These are phyloP conservation scores for Teratosphaeria gauchensis DNA, from an alignment of 2,329 filamentous ascomycete genomes.

Conservation along the genomic window DNA sequence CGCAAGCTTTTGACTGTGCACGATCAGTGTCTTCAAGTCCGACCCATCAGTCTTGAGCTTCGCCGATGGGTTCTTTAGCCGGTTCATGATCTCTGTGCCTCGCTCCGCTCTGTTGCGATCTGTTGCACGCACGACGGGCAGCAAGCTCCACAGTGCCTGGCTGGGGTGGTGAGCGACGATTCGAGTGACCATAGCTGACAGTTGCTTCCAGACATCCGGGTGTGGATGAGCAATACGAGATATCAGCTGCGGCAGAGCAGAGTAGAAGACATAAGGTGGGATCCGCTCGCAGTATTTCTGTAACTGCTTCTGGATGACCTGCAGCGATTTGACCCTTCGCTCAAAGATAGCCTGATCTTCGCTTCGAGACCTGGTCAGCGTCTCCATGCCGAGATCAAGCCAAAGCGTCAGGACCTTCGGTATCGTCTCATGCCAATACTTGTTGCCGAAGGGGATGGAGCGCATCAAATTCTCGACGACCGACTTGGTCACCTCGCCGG, in stretches of 20 bases:
- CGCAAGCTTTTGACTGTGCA: slow-evolving; percentile 70
- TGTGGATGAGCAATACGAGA: slow-evolving; percentile 91
- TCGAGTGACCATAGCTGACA: slow-evolving; percentile 72
- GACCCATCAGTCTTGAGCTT: slow-evolving; percentile 47
- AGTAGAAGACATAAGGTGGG: slow-evolving; percentile 71
- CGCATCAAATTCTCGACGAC: slow-evolving; percentile 91
- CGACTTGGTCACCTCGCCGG: slow-evolving; percentile 74
- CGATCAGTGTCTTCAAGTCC: slow-evolving; percentile 63
- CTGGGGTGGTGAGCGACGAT: slow-evolving; percentile 82
- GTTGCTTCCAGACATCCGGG: slow-evolving; percentile 60
- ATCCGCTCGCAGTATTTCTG: slow-evolving; percentile 67
- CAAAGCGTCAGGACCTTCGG: slow-evolving; percentile 88
- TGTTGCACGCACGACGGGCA: slow-evolving; percentile 76
- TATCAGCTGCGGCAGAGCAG: slow-evolving; percentile 81
- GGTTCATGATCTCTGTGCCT: slow-evolving; percentile 32
- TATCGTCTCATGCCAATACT: slow-evolving; percentile 91
- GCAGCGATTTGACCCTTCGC: slow-evolving; percentile 55
- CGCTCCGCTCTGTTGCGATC: slow-evolving; percentile 57
- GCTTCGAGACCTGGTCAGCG: slow-evolving; percentile 32
- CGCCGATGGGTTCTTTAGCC: slow-evolving; percentile 41
- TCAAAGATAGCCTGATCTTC: slow-evolving; percentile 38
- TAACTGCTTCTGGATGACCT: slow-evolving; percentile 61
- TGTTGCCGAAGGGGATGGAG: slow-evolving; percentile 78
- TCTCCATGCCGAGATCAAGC: slow-evolving; percentile 76
- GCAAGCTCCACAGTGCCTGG: slow-evolving; percentile 82